Evolutionary conservation across 495 filamentous ascomycete species (phyloP), one percentile per base, ranked within the genome.

Genomic region (Hamigera avellanea): DNA sequence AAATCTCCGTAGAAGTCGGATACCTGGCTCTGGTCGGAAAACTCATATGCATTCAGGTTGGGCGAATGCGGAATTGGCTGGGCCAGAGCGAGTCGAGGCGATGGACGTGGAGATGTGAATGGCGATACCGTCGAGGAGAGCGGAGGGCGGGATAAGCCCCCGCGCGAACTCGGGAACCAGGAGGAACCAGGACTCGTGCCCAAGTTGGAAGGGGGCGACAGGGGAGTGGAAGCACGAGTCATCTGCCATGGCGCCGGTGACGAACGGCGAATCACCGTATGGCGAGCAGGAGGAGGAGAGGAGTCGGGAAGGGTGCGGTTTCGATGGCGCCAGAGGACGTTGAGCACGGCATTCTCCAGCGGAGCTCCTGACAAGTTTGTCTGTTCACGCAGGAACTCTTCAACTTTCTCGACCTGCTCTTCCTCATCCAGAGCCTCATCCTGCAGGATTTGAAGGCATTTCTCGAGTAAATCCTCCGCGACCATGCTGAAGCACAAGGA

Each of bases 41-140:
- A 93, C 53, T 93, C 85, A 58, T 96, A 96, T 12, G 91, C 86
- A 53, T 87, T 93, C 34, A 96, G 52, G 49, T 72, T 94, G 19
- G 93, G 93, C 35, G 87, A 95, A 51, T 96, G 88, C 3, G 93
- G 91, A 40, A 99, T 93, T n/a, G 93, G 93, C 29, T 79, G 84
- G 1, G 88, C 83, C 49, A 95, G 82, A 18, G 86, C 85, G 26
- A 95, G 78, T 37, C 93, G 76, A 21, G 93, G 93, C 8, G 93
- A 96, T 10, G 93, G 86, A 30, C 88, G 79, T 19, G 93, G 93
- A 7, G 91, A 96, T 35, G 81, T 83, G 52, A 99, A 99, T 2
- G 93, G 93, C 14, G 89, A 95, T 17, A 51, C 64, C 9, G 64
- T 68, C 12, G 62, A 65, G 30, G 64, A 68, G 19, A 59, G 50